These are phyloP conservation scores for Spiromastix sp. DNA, from an alignment of 2,329 filamentous ascomycete genomes.

Conservation along the genomic window DNA sequence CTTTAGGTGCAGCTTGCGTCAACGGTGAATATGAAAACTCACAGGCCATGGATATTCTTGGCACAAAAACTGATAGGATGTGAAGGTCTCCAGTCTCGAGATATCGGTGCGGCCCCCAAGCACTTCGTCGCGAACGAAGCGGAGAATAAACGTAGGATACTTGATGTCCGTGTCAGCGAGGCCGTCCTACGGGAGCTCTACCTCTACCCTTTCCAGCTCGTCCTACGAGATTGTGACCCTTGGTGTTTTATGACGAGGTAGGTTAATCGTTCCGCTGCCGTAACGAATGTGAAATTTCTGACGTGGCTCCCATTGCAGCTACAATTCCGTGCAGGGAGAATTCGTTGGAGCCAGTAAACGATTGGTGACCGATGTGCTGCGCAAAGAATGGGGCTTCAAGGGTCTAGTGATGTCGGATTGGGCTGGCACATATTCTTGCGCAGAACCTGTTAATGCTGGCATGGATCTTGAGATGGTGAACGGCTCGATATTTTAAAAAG, in stretches of 20 bases:
- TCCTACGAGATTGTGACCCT: constrained; percentile 40
- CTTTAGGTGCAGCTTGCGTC: constrained; percentile 57
- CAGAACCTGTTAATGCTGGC: constrained; percentile 20
- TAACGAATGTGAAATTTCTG: no score
- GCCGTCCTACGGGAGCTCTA: constrained; percentile 47
- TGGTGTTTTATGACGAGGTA: constrained; percentile 39
- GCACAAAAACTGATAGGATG: neutral
- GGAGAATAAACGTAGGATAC: constrained; percentile 17
- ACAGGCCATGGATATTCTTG: neutral
- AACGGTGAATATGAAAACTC: constrained; percentile 35
- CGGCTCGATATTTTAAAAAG: no score
- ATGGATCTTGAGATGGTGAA: constrained; percentile 24
- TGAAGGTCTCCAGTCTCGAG: constrained; percentile 50
- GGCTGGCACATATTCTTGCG: constrained; percentile 20
- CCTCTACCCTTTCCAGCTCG: constrained; percentile 47
- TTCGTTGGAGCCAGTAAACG: constrained; percentile 16
- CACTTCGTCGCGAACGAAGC: constrained; percentile 29
- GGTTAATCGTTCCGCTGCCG: no score
- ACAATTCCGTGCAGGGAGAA: constrained; percentile 38
- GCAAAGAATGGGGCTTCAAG: constrained; percentile 21
- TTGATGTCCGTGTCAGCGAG: constrained; percentile 23
- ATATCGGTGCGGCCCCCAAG: constrained; percentile 63
- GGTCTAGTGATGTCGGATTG: constrained; percentile 14
- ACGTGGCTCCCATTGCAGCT: constrained; percentile 26
- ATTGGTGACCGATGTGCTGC: constrained; percentile 17